These are phyloP conservation scores for Eucalyptus sp. DNA, from an alignment of 345 rosid genomes.

Conservation along the genomic window DNA sequence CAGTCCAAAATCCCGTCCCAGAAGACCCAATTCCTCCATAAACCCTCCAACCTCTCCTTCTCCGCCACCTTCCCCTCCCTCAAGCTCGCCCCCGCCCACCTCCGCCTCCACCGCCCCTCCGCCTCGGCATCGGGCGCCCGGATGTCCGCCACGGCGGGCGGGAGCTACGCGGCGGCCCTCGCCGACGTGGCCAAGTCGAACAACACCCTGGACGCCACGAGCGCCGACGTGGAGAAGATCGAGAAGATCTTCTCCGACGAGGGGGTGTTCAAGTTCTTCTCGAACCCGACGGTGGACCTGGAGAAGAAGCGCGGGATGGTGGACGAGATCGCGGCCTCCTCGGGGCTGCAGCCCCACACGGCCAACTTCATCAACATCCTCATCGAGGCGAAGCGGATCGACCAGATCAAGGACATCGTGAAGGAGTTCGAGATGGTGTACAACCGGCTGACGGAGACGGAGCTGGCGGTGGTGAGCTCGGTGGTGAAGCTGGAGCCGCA, in stretches of 20 bases:
- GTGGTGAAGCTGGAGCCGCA: constrained; percentile 73
- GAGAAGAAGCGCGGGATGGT: constrained; percentile 45
- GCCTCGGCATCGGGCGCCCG: constrained; percentile 25
- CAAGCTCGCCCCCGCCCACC: constrained; percentile 12
- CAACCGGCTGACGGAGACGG: constrained; percentile 59
- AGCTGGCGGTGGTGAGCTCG: constrained; percentile 70
- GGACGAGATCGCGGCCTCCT: constrained; percentile 43
- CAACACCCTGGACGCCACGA: constrained; percentile 51
- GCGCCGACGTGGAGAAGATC: constrained; percentile 64
- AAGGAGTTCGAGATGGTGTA: constrained; percentile 64
- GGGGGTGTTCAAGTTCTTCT: constrained; percentile 34
- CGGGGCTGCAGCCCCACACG: constrained; percentile 40
- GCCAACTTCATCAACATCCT: constrained; percentile 64
- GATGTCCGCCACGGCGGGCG: constrained; percentile 48
- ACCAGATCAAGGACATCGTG: constrained; percentile 49
- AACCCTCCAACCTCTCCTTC: constrained; percentile 32
- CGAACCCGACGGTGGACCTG: constrained; percentile 35
- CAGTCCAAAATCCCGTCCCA: constrained; percentile 36
- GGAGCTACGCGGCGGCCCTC: constrained; percentile 71
- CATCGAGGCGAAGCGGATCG: constrained; percentile 52
- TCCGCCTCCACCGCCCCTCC: constrained; percentile 9
- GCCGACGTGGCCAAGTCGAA: constrained; percentile 62
- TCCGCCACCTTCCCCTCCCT: constrained; percentile 18
- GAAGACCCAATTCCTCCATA: constrained; percentile 23
- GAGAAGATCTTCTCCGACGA: constrained; percentile 60